Evolutionary conservation across 768 basidiomycete genomes (phyloP).

Genomic region (Cystobasidium ongulense): DNA sequence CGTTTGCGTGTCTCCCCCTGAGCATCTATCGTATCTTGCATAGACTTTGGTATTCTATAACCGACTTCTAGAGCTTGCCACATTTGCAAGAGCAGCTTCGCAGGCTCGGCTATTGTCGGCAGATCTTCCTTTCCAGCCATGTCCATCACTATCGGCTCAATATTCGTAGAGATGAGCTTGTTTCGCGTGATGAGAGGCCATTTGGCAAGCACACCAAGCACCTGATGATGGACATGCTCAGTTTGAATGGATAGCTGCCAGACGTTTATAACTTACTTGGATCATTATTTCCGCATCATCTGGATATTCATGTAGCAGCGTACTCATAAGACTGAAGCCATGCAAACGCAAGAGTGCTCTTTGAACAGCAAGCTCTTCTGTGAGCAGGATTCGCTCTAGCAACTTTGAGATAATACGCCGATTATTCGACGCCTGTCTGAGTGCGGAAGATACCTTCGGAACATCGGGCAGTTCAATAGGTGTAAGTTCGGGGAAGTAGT

Average conservation of each 20-base stretch:
- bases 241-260: slow-evolving; percentile 40
- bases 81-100: slow-evolving; percentile 62
- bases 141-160: slow-evolving; percentile 47
- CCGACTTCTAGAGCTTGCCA: slow-evolving; percentile 72
- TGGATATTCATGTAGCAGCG: slow-evolving; percentile 67
- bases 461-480: slow-evolving; percentile 70
- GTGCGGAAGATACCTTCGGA: slow-evolving; percentile 81
- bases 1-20: slow-evolving; percentile 4
- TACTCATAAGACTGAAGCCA: slow-evolving; percentile 84
- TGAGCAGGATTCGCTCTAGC: slow-evolving; percentile 72
- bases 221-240: slow-evolving; percentile 41
- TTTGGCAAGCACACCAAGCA: slow-evolving; percentile 44
- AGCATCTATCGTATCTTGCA: slow-evolving; percentile 17
- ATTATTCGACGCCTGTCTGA: slow-evolving; percentile 71
- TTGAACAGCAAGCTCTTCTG: slow-evolving; percentile 67
- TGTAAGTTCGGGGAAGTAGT: slow-evolving; percentile 73
- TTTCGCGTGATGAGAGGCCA: slow-evolving; percentile 83
- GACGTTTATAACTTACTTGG: slow-evolving; percentile 52
- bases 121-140: slow-evolving; percentile 30
- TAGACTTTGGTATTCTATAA: slow-evolving; percentile 76
- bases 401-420: slow-evolving; percentile 72
- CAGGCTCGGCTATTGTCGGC: slow-evolving; percentile 47
- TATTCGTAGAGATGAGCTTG: slow-evolving; percentile 78
- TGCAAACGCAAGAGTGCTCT: slow-evolving; percentile 83
- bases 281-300: slow-evolving; percentile 63